Percentiles rank a stretch among this genome's conserved stretches.
phyloP scores from a whole-genome alignment of 345 rosid species.

The Gossypium bickii region DNA sequence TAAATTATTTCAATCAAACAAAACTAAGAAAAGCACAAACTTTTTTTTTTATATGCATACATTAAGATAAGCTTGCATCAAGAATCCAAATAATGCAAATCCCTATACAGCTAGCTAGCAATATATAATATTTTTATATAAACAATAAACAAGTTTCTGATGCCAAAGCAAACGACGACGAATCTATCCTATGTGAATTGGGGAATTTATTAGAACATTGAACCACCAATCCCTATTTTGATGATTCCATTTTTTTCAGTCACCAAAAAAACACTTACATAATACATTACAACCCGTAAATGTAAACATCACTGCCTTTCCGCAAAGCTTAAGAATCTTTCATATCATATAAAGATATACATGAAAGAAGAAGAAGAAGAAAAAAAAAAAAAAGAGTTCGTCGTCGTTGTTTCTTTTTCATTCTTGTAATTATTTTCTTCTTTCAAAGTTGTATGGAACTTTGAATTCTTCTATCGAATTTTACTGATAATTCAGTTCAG shows the following conservation, averaged over 20 bases:
- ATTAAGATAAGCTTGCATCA: constrained; percentile 6
- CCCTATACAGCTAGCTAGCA: constrained; percentile 1
- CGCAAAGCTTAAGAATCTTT: constrained; percentile 16
- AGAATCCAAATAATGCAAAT: background rate
- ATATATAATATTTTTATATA: too few species aligned
- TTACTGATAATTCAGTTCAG: background rate
- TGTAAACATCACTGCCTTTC: constrained; percentile 9
- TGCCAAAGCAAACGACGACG: constrained; percentile 9
- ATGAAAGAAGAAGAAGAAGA: background rate
- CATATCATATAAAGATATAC: background rate
- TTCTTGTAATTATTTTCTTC: background rate
- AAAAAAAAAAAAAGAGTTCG: background rate
- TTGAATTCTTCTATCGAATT: background rate
- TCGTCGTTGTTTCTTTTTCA: background rate
- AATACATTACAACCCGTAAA: constrained; percentile 9
- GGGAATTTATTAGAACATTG: constrained; percentile 11
- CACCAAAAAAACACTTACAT: background rate
- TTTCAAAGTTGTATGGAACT: background rate
- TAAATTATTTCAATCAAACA: background rate
- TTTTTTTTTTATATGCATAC: background rate
- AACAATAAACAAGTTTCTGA: background rate
- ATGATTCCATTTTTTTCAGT: background rate
- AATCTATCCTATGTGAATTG: background rate
- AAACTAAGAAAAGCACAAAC: constrained; percentile 4
- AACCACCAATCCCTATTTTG: background rate